phyloP scores from a whole-genome alignment of 2,329 filamentous ascomycete genomes.

The Botrytis fabae region DNA sequence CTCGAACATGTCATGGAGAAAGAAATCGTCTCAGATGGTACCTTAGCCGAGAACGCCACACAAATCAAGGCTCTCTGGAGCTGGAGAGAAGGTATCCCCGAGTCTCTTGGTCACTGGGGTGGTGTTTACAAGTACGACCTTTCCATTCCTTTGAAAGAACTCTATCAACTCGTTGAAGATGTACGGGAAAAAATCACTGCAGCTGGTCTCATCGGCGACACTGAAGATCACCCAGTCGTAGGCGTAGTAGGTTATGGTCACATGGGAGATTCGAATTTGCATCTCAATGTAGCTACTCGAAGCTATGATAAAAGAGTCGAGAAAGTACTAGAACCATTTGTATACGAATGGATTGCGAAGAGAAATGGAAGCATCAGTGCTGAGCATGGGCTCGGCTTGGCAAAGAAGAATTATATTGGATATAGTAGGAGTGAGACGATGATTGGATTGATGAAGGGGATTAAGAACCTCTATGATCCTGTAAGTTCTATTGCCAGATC shows the following conservation, averaged over 20 bases:
- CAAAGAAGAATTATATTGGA: slow-evolving; percentile 93
- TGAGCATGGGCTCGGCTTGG: slow-evolving; percentile 89
- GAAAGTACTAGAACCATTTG: slow-evolving; percentile 84
- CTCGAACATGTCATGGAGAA: slow-evolving; percentile 88
- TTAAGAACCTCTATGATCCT: slow-evolving; percentile 92
- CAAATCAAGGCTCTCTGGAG: slow-evolving; percentile 84
- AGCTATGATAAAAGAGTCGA: slow-evolving; percentile 87
- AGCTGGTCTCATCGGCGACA: slow-evolving; percentile 75
- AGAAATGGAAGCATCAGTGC: slow-evolving; percentile 92
- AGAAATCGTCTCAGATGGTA: slow-evolving; percentile 84
- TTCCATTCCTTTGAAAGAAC: slow-evolving; percentile 83
- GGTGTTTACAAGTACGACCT: slow-evolving; percentile 99
- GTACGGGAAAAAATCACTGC: slow-evolving; percentile 69
- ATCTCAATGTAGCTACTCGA: slow-evolving; percentile 84
- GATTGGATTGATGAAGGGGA: slow-evolving; percentile 88
- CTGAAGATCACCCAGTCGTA: slow-evolving; percentile 74
- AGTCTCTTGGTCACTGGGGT: slow-evolving; percentile 84
- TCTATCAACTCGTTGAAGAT: slow-evolving; percentile 90
- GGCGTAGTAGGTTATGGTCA: slow-evolving; percentile 96
- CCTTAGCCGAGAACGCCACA: slow-evolving; percentile 89
- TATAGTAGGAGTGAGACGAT: slow-evolving; percentile 89
- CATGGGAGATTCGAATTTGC: slow-evolving; percentile 96
- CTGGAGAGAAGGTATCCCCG: slow-evolving; percentile 91
- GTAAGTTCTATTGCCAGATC: slow-evolving; percentile 54
- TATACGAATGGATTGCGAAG: slow-evolving; percentile 95